phyloP scores from a whole-genome alignment of 2,329 filamentous ascomycete species.

The Nemania sp. region DNA sequence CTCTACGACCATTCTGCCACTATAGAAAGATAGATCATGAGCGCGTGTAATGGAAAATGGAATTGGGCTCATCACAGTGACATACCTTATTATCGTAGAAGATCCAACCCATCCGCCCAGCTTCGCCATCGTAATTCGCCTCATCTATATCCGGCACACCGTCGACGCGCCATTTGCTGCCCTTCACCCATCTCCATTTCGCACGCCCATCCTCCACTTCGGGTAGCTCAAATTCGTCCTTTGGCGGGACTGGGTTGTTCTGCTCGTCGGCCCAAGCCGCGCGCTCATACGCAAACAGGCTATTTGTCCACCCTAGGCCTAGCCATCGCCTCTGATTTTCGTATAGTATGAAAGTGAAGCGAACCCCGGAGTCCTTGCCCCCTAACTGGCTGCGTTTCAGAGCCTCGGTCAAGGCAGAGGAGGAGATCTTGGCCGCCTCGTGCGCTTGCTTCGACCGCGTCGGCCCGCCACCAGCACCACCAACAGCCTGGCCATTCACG shows the following conservation, averaged over 20 bases:
- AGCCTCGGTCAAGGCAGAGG: slow-evolving; percentile 41
- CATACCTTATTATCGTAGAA: slow-evolving; percentile 95
- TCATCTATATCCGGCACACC: slow-evolving; percentile 61
- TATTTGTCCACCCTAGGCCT: slow-evolving; percentile 92
- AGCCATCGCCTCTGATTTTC: slow-evolving; percentile 97
- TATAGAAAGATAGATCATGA: slow-evolving; percentile 42
- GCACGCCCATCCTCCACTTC: slow-evolving; percentile 63
- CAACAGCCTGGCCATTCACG: slow-evolving; percentile 27
- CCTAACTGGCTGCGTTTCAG: slow-evolving; percentile 46
- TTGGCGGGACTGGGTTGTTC: slow-evolving; percentile 76
- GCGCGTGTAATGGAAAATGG: not conserved
- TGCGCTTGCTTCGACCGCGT: slow-evolving; percentile 45
- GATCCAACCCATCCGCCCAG: slow-evolving; percentile 82
- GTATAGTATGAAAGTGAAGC: slow-evolving; percentile 95
- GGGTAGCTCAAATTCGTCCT: slow-evolving; percentile 69
- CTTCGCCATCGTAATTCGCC: slow-evolving; percentile 60
- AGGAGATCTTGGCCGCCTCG: slow-evolving; percentile 34
- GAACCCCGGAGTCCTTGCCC: slow-evolving; percentile 74
- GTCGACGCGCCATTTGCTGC: slow-evolving; percentile 85
- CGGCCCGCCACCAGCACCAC: slow-evolving; percentile 26
- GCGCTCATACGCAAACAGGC: slow-evolving; percentile 87
- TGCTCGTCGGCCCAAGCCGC: slow-evolving; percentile 96
- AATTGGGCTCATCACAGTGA: slow-evolving; percentile 27
- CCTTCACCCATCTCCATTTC: slow-evolving; percentile 80
- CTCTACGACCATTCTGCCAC: slow-evolving; percentile 88